Base-by-base conservation (phyloP, 176 grass and related monocot species). In the Carex kokanica region DNA sequence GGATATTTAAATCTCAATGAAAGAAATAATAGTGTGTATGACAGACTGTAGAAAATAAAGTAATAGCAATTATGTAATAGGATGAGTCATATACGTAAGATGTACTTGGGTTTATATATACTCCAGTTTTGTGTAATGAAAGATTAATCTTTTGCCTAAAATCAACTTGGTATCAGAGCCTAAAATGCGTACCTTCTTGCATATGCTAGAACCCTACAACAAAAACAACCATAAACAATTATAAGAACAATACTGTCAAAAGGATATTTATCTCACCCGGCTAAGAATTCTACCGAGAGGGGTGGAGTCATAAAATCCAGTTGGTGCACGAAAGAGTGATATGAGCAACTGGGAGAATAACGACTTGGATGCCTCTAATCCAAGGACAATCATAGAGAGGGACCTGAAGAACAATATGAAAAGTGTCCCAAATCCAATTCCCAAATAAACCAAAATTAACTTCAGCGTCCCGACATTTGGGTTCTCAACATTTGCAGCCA, bases 221-320 rank as follows among this genome's bases (percentile, higher is more conserved):
- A 27, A 27, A 27, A 27, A 27, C 14, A 65, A n/a, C 36, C 13
- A 68, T 8, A 53, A 34, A 29, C 17, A 67, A 63, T 82, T 20
- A 53, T 13, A 20, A 67, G n/a, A 82, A 77, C 8, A 85, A 27
- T 60, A 32, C 45, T 18, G 36, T 64, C 24, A 71, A 45, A 56
- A 78, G 51, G 83, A 73, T 11, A 78, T 83, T 53, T 85, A 13
- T 80, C 88, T 98, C 88, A 98, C 96, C 84, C 91, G 82, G 74
- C 96, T 93, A 81, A 99, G 88, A 86, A 95, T 79, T 74, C 96
- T 93, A 88, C 96, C 96, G 0, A 99, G 43, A 88, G 96, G 96
- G 20, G 93, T 99, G 56, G 91, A 95, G 83, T 99, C 93, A 73
- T 91, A 99, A 85, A 95, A 99, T 68, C 92, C 91, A 89, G 95